A percentile compares a stretch with the other conserved stretches of the same genome.
Evolutionary conservation across 2,329 filamentous ascomycete species (phyloP).

Genomic region (Neurospora sp.): DNA sequence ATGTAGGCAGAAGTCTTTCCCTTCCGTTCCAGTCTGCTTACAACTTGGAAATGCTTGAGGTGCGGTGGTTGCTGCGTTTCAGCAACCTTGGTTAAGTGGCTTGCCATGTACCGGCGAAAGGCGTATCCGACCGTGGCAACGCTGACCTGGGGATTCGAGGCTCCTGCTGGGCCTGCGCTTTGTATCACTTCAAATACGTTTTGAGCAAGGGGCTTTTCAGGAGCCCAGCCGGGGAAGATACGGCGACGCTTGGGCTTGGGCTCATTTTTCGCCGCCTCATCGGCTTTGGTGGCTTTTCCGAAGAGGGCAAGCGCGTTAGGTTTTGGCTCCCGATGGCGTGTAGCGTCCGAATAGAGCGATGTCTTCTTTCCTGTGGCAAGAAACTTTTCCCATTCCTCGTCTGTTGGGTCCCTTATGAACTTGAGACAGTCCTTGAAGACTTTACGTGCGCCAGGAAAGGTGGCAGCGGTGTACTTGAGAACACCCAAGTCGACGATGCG

Average conservation of each 20-base stretch:
- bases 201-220: slow-evolving; percentile 26
- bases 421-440: slow-evolving; percentile 54
- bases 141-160: slow-evolving; percentile 27
- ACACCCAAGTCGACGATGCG: slow-evolving; percentile 46
- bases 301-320: slow-evolving; percentile 18
- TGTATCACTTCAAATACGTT: slow-evolving; percentile 26
- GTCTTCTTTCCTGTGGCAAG: slow-evolving; percentile 38
- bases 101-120: slow-evolving; percentile 27
- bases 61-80: slow-evolving; percentile 29
- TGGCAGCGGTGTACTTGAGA: slow-evolving; percentile 46
- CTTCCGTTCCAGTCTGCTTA: slow-evolving; percentile 25
- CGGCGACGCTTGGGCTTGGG: slow-evolving; percentile 10
- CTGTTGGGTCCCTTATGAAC: slow-evolving; percentile 43
- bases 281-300: slow-evolving; percentile 8
- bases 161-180: slow-evolving; percentile 22
- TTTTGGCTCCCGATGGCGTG: slow-evolving; percentile 17
- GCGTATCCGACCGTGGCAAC: slow-evolving; percentile 25
- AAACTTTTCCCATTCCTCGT: slow-evolving; percentile 46
- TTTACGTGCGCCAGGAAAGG: slow-evolving; percentile 35
- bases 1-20: slow-evolving; percentile 33
- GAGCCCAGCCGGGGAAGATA: slow-evolving; percentile 20
- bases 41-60: slow-evolving; percentile 29
- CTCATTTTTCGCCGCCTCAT: slow-evolving; percentile 4
- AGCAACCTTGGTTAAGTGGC: slow-evolving; percentile 22
- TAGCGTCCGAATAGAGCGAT: slow-evolving; percentile 18